Conservation (phyloP, 1,139 yeast species). For the Kurtzmaniella quercitrusa region DNA sequence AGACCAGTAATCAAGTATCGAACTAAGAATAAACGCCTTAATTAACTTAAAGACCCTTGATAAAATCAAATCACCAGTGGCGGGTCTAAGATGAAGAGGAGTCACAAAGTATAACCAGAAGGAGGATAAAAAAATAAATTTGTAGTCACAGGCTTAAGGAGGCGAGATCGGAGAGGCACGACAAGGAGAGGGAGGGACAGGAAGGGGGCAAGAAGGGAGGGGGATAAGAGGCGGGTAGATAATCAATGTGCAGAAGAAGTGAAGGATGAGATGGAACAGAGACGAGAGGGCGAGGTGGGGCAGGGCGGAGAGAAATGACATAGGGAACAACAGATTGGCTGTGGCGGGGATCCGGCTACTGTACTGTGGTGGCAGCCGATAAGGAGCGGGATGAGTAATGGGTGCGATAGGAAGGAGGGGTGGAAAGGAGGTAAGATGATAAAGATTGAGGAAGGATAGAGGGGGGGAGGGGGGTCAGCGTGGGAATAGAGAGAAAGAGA, state of each 20-base stretch:
- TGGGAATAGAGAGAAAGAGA: too few species aligned
- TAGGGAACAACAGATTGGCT: background rate
- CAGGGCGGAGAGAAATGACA: too few species aligned
- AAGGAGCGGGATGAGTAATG: background rate
- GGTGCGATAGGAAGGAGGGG: background rate
- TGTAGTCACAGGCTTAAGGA: background rate
- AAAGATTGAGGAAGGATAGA: too few species aligned
- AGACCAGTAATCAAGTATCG: too few species aligned
- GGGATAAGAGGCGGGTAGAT: too few species aligned
- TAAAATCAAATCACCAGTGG: background rate
- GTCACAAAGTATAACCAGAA: background rate
- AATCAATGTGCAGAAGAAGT: too few species aligned
- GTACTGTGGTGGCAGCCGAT: background rate
- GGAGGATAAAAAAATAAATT: background rate
- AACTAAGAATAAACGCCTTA: background rate
- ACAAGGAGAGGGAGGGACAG: background rate
- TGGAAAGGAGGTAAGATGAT: too few species aligned
- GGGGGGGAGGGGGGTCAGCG: too few species aligned
- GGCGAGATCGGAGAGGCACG: background rate
- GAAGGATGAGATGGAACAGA: too few species aligned
- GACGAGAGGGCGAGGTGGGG: too few species aligned
- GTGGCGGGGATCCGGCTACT: background rate
- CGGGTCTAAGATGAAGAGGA: background rate
- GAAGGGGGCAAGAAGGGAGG: too few species aligned
- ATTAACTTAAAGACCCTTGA: background rate